These are phyloP conservation scores for Linderniella brevidens DNA, from an alignment of 257 asterid genomes.

Conservation along the genomic window DNA sequence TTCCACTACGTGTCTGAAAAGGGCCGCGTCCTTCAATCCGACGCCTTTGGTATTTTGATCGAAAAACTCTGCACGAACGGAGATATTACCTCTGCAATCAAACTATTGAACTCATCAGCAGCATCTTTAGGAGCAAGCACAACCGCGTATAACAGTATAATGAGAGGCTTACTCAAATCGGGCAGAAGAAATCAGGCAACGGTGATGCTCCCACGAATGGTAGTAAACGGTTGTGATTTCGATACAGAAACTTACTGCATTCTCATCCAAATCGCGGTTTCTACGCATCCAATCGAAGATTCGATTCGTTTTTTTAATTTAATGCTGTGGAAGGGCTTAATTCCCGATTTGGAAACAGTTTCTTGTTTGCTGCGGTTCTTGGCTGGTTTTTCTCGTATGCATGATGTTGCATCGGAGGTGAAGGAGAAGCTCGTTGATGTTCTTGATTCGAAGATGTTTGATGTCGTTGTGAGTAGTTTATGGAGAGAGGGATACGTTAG, in stretches of 20 bases:
- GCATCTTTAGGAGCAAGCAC: slow-evolving; percentile 16
- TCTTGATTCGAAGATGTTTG: slow-evolving; percentile 32
- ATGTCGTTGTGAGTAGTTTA: slow-evolving; percentile 38
- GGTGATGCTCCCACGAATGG: slow-evolving; percentile 38
- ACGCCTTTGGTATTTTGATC: slow-evolving; percentile 29
- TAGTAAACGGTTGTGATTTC: slow-evolving; percentile 31
- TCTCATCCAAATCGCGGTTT: slow-evolving; percentile 28
- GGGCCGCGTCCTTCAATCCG: slow-evolving; percentile 20
- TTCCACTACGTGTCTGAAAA: slow-evolving; percentile 44
- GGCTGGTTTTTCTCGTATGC: slow-evolving; percentile 26
- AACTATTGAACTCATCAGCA: slow-evolving; percentile 22
- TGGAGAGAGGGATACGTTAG: slow-evolving; percentile 55
- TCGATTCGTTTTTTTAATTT: slow-evolving; percentile 25
- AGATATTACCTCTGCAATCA: slow-evolving; percentile 24
- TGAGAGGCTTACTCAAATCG: slow-evolving; percentile 27
- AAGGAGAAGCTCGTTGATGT: slow-evolving; percentile 18
- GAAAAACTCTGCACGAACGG: slow-evolving; percentile 29
- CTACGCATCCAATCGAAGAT: slow-evolving; percentile 12
- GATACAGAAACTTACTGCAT: slow-evolving; percentile 34
- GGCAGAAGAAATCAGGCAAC: slow-evolving; percentile 15
- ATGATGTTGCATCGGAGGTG: slow-evolving; percentile 29
- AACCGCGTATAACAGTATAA: slow-evolving; percentile 27
- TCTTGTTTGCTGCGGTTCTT: slow-evolving; percentile 27
- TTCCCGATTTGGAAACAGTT: slow-evolving; percentile 36
- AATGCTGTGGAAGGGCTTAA: slow-evolving; percentile 35